phyloP scores from a whole-genome alignment of 2,329 filamentous ascomycete species.

The Pestalotiopsis sp. region DNA sequence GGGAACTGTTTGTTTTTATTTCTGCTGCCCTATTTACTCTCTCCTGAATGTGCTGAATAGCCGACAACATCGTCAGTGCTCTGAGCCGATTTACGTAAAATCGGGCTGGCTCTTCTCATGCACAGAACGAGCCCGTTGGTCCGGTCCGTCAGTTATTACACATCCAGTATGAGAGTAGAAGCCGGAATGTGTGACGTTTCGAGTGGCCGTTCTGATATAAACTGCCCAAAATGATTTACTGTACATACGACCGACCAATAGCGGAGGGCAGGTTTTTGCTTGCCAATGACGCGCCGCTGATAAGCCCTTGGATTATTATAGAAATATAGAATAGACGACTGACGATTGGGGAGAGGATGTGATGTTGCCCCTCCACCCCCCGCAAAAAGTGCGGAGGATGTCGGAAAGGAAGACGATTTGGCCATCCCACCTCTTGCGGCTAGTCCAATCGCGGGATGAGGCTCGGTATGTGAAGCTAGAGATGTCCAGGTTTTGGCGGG shows the following conservation, averaged over 20 bases:
- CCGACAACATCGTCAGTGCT: too few species aligned
- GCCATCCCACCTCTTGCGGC: not conserved
- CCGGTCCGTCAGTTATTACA: not conserved
- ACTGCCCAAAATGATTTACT: not conserved
- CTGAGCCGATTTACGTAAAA: conserved; percentile 8
- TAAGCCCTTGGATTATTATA: not conserved
- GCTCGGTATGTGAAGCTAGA: conserved; percentile 4
- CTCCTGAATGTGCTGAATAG: too few species aligned
- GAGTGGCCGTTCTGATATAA: too few species aligned
- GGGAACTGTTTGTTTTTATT: not conserved
- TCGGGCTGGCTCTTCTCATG: not conserved
- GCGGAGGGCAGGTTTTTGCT: not conserved
- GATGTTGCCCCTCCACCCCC: not conserved
- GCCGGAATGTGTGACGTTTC: too few species aligned
- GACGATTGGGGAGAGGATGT: not conserved
- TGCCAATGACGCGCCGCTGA: not conserved
- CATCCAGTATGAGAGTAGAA: not conserved
- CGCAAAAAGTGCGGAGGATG: conserved; percentile 5
- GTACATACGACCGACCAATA: not conserved
- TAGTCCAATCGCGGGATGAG: conserved; percentile 11
- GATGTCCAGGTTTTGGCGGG: not conserved
- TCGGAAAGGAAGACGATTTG: conserved; percentile 11
- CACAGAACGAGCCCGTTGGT: not conserved
- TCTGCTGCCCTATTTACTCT: not conserved
- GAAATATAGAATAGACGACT: not conserved